Evolutionary conservation across 176 grass and related monocot species (phyloP), one percentile per base, ranked within the genome.

Genomic region (Juncus effusus): DNA sequence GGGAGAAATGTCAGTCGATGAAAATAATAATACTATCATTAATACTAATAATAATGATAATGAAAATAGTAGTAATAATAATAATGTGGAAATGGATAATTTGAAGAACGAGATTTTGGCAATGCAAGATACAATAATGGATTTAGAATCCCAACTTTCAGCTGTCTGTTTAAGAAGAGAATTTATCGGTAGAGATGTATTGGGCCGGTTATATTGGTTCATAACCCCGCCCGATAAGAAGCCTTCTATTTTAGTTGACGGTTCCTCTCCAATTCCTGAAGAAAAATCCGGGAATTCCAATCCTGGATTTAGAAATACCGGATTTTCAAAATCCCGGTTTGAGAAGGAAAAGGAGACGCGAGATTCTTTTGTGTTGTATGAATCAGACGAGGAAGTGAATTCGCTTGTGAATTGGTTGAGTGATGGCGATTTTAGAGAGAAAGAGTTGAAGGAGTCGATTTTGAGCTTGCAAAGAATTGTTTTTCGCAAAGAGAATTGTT

Each of bases 201-300:
- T 86, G 44, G 93, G 88, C 78, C 85, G 85, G 14, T 82, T 82
- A 36, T 97, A 97, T 59, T 97, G 88, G 82, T 79, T 89, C 79
- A 86, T 80, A 61, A 73, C 82, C 76, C 80, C 82, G 75, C 83
- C 88, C 52, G 78, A 88, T 82, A 92, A 89, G 60, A 79, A 64
- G 76, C 80, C 88, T 92, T 86, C 60, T 39, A 81, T 97, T 51
- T 61, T 92, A 11, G 88, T 75, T 70, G 93, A 92, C 73, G 93
- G 88, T 80, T 91, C 77, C 63, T 69, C 76, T 53, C 59, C 78
- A 68, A 67, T 69, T 66, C 69, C 74, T 54, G 82, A 82, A 60
- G 75, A 86, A 13, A 84, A 49, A 57, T 64, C 83, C 37, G 78
- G 63, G 60, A 85, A 76, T 59, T 79, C 79, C 73, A 76, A 56